Conservation (phyloP, 2,329 filamentous ascomycete genomes). For the Penicillium sp. region DNA sequence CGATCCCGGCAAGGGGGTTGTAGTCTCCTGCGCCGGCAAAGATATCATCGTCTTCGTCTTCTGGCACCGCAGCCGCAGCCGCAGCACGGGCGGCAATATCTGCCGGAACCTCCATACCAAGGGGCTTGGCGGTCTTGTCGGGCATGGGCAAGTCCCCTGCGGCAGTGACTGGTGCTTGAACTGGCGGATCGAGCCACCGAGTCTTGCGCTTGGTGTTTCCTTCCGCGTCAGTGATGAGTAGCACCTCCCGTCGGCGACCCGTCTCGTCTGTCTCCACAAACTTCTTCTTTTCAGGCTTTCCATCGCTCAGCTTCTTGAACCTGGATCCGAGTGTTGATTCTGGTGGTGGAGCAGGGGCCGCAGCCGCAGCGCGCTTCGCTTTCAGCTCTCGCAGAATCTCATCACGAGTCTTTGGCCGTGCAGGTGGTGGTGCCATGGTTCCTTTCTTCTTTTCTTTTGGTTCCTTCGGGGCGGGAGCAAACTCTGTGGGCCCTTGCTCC, state of each 20-base stretch:
- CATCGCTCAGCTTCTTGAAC: conserved; percentile 55
- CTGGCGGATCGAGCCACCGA: conserved; percentile 51
- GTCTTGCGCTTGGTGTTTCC: conserved; percentile 64
- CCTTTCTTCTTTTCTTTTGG: conserved; percentile 53
- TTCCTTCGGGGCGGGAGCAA: conserved; percentile 32
- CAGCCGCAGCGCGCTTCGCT: conserved; percentile 48
- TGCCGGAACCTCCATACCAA: conserved; percentile 54
- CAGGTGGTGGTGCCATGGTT: conserved; percentile 47
- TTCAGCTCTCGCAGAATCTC: conserved; percentile 62
- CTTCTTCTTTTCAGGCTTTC: conserved; percentile 50
- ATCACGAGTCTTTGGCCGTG: conserved; percentile 56
- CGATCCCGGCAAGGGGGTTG: conserved; percentile 58
- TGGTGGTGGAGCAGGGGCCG: conserved; percentile 46
- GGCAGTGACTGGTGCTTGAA: conserved; percentile 24
- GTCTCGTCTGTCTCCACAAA: conserved; percentile 58
- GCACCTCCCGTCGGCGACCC: conserved; percentile 56
- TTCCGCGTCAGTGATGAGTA: conserved; percentile 60
- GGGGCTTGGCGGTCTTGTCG: conserved; percentile 48
- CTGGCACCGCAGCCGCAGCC: conserved; percentile 24
- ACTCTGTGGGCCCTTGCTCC: conserved; percentile 35
- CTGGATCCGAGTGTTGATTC: conserved; percentile 55
- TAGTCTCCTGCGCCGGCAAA: conserved; percentile 64
- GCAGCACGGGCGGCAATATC: conserved; percentile 41
- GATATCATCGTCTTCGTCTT: conserved; percentile 61
- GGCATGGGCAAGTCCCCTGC: conserved; percentile 39